Evolutionary conservation across 2,329 filamentous ascomycete species (phyloP), one percentile per base, ranked within the genome.

Genomic region (Curvularia spicifera): DNA sequence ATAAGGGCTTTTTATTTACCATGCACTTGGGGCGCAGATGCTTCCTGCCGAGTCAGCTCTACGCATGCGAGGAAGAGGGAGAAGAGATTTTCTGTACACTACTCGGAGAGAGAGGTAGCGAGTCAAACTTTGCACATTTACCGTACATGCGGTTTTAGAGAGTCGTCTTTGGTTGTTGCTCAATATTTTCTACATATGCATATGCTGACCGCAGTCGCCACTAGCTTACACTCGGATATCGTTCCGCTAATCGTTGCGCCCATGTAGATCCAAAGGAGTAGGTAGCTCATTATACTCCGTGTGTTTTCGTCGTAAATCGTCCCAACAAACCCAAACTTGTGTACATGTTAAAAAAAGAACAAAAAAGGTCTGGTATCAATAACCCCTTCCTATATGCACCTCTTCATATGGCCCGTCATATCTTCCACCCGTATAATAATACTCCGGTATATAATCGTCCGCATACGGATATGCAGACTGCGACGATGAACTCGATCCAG

Each of bases 391-490:
- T 37, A 44, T 31, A 10, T 50, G 29, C 12, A 45, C 49, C 33
- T 52, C 46, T 9, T 51, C 29, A n/a, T 55, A 35, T 20, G 26
- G 24, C 10, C 12, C 22, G 10, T 13, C 26, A 20, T 31, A 31
- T 6, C 28, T 15, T 12, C 44, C 26, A 5, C 28, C n/a, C n/a
- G 9, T 13, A 9, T 47, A 55, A 42, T 47, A 55, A 20, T 68
- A 75, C 42, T 75, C 73, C 2, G 73, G 70, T 4, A 71, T 71
- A 31, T 74, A 74, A 54, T 75, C 71, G 37, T 76, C 74, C 15
- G 71, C 59, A 44, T 75, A 76, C 2, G 54, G 51, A 39, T 70
- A 62, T 18, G 44, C 54, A 8, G 57, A 64, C 3, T 52, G 59
- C 8, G 47, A 59, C 3, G 60, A 64, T 2, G 57, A 35, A 20